Percentiles rank a stretch among this genome's conserved stretches.
phyloP scores from a whole-genome alignment of 495 filamentous ascomycete species.

The Astrocystis sublimbata region DNA sequence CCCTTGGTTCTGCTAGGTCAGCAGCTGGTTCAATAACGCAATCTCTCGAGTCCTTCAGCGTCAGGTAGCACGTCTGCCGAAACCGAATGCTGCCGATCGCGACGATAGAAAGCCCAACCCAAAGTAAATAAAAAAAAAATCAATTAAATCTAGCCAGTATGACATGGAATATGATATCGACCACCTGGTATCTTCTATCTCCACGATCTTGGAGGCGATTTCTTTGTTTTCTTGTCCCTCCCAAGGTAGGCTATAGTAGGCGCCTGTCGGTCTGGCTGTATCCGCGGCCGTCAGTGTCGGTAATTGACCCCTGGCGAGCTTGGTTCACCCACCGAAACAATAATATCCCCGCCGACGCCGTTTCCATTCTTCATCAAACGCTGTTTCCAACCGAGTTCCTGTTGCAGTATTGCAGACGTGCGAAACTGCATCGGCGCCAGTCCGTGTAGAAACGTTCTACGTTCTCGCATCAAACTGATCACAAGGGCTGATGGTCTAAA shows the following conservation, averaged over 20 bases:
- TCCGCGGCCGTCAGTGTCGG: not conserved
- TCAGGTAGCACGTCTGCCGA: not conserved
- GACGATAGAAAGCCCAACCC: no score
- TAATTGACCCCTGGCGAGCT: not conserved
- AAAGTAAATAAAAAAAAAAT: not conserved
- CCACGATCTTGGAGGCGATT: no score
- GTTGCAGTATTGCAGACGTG: no score
- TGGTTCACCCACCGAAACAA: conserved; percentile 5
- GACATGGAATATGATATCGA: not conserved
- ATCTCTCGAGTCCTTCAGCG: not conserved
- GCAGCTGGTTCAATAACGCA: not conserved
- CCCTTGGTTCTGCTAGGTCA: no score
- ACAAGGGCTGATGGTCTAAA: no score
- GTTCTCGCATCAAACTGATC: no score
- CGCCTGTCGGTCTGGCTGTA: not conserved
- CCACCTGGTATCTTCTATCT: no score
- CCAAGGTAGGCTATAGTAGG: no score
- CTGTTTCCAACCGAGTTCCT: not conserved
- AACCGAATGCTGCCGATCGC: not conserved
- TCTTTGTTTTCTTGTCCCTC: no score
- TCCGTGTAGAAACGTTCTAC: no score
- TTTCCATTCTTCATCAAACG: not conserved
- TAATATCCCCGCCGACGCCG: not conserved
- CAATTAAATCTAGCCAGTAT: not conserved
- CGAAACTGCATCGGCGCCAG: no score